Evolutionary conservation across 306 rosid genomes (phyloP), one percentile per base, ranked within the genome.

Genomic region (Dryas alaskensis): DNA sequence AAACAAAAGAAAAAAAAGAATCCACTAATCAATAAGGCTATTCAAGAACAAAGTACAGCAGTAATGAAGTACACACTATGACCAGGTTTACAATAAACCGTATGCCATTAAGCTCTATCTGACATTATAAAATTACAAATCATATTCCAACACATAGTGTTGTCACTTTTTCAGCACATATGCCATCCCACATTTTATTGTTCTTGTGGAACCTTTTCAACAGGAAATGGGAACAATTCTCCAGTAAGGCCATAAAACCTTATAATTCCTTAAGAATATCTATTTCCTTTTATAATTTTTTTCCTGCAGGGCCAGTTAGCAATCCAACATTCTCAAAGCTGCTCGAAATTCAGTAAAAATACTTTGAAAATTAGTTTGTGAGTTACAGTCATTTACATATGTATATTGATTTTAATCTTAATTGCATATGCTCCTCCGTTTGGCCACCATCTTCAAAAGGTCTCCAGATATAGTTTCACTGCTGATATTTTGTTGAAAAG

Each of bases 31-130:
- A 71, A 44, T 57, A 58, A 57, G 46, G 54, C 19, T 43, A 57
- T 57, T 71, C 22, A 71, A 31, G 25, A 67, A 55, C 14, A 55
- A 70, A 22, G 62, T 19, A 45, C 17, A 63, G 73, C 31, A 51
- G 16, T 4, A 51, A 37, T 13, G 58, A 25, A 51, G 12, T 14
- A 70, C 19, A 17, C 52, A 54, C 6, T 13, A 19, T 22, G 48
- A 62, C 48, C 67, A 62, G 27, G 48, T 62, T 62, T 62, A 16
- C 6, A 0, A 62, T 40, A 40, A 40, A 1, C 48, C 8, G 39
- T 42, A 14, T 40, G 25, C 13, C 48, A 62, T 62, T n/a, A 16
- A 39, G 5, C 48, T 62, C 48, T 45, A 45, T 45, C 19, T 22
- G 16, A 51, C 55, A 13, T 51, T 40, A 14, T 1, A 9, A 62